Base-by-base conservation (phyloP, 73 alveolate species). In the Paramecium biaurelia region DNA sequence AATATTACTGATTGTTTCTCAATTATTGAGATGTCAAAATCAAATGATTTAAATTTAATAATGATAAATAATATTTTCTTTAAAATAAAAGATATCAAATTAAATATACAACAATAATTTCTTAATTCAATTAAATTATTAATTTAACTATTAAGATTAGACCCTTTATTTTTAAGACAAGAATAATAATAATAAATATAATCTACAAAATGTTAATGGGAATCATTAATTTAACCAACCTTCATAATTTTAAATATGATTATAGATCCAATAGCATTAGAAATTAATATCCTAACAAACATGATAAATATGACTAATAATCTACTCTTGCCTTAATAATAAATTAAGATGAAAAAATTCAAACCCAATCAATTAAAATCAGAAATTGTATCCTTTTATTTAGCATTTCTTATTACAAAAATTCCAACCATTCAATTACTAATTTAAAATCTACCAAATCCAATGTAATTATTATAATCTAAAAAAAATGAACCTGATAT, bases 261-360 rank as follows among this genome's bases (percentile, higher is more conserved):
- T 42, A n/a, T 79, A 5, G 90, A 79, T 42, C 90, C 90, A 20
- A 79, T 79, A 11, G 37, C 32, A 24, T 43, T 79, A 45, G 90
- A 79, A 15, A 43, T 79, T 43, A 79, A 79, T 43, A 79, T 79
- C 12, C 15, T n/a, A 41, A 79, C 90, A 23, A 20, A 42, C 2
- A 30, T 30, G 34, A 43, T 79, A 47, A 43, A 79, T 23, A 43
- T 79, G 90, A 18, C 14, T 7, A 79, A 79, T 34, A 23, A 23
- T 30, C 10, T 79, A 6, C 21, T 38, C 20, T 79, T 79, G 23
- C 90, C 90, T 2, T 45, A 43, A 79, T 43, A 24, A 9, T 79
- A 79, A 79, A n/a, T 38, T 1, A 79, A 79, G 15, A 41, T 79
- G 72, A 79, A n/a, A 26, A 79, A 79, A 43, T 79, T 30, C 32